Percentiles rank a stretch among this genome's conserved stretches.
Evolutionary conservation across 1,284 basidiomycete species (phyloP).

Genomic region (Lentinula novae-zelandiae): DNA sequence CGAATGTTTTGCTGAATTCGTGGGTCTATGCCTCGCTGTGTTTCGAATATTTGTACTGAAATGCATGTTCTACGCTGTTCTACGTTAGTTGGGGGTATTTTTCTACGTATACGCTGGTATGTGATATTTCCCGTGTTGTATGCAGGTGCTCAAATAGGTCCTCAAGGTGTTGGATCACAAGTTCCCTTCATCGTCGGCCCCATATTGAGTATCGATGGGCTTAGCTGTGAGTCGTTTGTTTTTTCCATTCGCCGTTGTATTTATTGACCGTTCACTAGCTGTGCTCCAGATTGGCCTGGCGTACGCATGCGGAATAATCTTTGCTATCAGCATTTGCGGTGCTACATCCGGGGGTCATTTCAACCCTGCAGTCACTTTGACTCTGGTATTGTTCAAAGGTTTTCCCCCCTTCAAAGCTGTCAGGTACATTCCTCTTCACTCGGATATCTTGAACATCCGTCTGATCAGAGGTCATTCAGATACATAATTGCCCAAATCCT

Average conservation of each 20-base stretch:
- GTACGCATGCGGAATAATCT: conserved; percentile 59
- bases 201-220: conserved; percentile 33
- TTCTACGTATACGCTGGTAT: conserved; percentile 53
- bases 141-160: too few relatives aligned
- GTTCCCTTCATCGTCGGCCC: conserved; percentile 52
- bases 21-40: conserved; percentile 23
- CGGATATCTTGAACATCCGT: background rate
- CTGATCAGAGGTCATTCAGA: conserved; percentile 27
- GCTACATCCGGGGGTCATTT: conserved; percentile 64
- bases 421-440: conserved; percentile 28
- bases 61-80: background rate
- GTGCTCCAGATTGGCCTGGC: conserved; percentile 59
- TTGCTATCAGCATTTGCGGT: conserved; percentile 51
- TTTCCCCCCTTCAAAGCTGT: conserved; percentile 54
- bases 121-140: conserved; percentile 5
- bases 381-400: conserved; percentile 46
- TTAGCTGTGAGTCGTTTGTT: conserved; percentile 45
- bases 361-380: conserved; percentile 58
- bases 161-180: conserved; percentile 54
- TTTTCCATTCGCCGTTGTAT: background rate
- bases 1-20: conserved; percentile 59
- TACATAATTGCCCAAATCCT: conserved; percentile 63
- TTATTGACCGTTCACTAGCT: conserved; percentile 32
- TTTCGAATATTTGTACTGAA: background rate
- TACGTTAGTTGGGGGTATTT: conserved; percentile 38